phyloP scores from a whole-genome alignment of 2,329 filamentous ascomycete species.

The Xylariomycetidae sp. region DNA sequence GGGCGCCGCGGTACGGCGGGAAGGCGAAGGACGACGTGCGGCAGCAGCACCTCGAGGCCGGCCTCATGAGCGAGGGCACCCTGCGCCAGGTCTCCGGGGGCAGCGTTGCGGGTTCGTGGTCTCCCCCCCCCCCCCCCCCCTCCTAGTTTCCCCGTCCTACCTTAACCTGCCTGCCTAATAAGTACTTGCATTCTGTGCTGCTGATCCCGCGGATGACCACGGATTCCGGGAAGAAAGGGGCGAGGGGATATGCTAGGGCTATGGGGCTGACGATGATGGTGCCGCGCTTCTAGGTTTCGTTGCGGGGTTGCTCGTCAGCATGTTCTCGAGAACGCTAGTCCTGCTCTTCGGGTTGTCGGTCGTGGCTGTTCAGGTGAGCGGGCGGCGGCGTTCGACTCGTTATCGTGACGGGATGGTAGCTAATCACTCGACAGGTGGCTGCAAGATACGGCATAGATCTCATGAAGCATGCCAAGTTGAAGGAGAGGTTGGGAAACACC shows the following conservation, averaged over 20 bases:
- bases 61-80: not conserved
- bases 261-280: no score
- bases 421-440: slow-evolving; percentile 21
- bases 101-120: slow-evolving; percentile 41
- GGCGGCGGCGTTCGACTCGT: slow-evolving; percentile 2
- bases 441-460: slow-evolving; percentile 29
- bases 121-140: no score
- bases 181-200: no score
- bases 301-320: slow-evolving; percentile 58
- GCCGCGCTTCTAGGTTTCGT: slow-evolving; percentile 55
- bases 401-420: not conserved
- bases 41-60: not conserved
- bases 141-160: no score
- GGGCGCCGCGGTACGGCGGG: slow-evolving; percentile 9
- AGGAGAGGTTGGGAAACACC: slow-evolving; percentile 29
- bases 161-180: no score
- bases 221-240: no score
- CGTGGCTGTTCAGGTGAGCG: slow-evolving; percentile 54
- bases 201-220: no score
- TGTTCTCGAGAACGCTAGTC: slow-evolving; percentile 66
- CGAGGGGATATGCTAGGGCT: no score
- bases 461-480: slow-evolving; percentile 24
- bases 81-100: slow-evolving; percentile 48
- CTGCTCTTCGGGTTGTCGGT: slow-evolving; percentile 60
- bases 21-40: slow-evolving; percentile 3